Evolutionary conservation across 495 filamentous ascomycete species (phyloP), one percentile per base, ranked within the genome.

Genomic region (Tuber brumale): DNA sequence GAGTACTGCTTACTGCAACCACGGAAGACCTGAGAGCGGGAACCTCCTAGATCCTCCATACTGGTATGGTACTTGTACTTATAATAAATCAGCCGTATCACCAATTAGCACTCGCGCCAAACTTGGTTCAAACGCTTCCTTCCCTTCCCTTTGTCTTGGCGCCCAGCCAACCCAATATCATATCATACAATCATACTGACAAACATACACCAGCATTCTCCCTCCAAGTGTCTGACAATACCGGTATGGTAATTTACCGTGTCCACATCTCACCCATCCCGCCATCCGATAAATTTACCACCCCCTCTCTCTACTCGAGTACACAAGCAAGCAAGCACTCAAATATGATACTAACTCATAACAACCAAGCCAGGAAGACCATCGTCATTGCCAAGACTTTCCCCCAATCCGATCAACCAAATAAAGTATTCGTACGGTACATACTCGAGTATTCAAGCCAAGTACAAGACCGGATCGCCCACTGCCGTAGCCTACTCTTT

Each of bases 141-240:
- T 57, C 14, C 12, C 12, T 8, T 27, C 3, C 51, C 10, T 14
- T 27, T 3, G 51, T 61, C 51, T 61, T 31, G 51, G 51, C 51
- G 27, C 27, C 27, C 3, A n/a, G 21, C 48, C 48, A 51, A 51
- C 23, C 48, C 8, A 6, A 27, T 57, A 27, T 27, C n/a, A n/a
- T n/a, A n/a, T n/a, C n/a, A n/a, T n/a, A n/a, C n/a, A 66, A 66
- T 66, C 57, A 66, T 66, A 66, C 27, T 66, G 57, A 66, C 57
- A 14, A 66, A 66, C 14, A 16, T 5, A 57, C 23, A 31, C 14
- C 51, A n/a, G 12, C 51, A 66, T 66, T 35, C 57, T 6, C 27
- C 16, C 27, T 66, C 27, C 14, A 19, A 18, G 12, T 61, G n/a
- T 9, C 27, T 35, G 35, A 2, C 27, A 12, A 1, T 45, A 39